Evolutionary conservation across 805 yeast genomes (phyloP).

Genomic region (Babjeviella inositovora): DNA sequence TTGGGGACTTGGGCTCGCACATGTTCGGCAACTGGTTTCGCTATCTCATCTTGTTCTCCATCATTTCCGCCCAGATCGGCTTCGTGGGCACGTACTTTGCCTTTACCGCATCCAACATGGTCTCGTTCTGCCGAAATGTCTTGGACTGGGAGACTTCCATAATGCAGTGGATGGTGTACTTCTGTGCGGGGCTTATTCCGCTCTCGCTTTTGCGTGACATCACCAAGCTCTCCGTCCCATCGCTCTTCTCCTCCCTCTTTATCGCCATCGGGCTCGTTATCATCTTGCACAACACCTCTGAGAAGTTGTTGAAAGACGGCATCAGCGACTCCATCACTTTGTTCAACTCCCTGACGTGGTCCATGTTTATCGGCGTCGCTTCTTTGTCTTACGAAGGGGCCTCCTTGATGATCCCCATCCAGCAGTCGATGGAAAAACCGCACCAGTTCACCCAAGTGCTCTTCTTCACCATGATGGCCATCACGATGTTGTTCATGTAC

Average conservation of each 20-base stretch:
- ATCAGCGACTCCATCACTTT: constrained; percentile 34
- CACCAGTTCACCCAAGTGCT: constrained; percentile 55
- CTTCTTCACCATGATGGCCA: constrained; percentile 56
- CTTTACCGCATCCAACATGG: constrained; percentile 77
- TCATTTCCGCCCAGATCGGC: constrained; percentile 85
- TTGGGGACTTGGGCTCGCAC: constrained; percentile 76
- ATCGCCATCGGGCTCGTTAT: constrained; percentile 75
- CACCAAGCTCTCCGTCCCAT: constrained; percentile 74
- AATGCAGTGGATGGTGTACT: constrained; percentile 16
- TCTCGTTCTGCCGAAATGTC: constrained; percentile 45
- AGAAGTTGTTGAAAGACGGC: constrained; percentile 38
- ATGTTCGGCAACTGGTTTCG: constrained; percentile 59
- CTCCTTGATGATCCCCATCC: constrained; percentile 85
- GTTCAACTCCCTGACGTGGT: constrained; percentile 63
- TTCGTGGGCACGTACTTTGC: constrained; percentile 88
- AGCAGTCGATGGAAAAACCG: constrained; percentile 83
- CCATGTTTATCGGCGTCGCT: constrained; percentile 89
- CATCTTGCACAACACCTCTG: constrained; percentile 63
- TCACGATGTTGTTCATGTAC: constrained; percentile 64
- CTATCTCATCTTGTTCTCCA: constrained; percentile 52
- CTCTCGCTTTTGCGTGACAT: constrained; percentile 77
- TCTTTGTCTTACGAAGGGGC: constrained; percentile 94
- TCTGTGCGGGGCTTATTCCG: constrained; percentile 37
- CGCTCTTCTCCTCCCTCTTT: constrained; percentile 75
- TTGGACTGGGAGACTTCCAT: constrained; percentile 9